Conservation (phyloP, 257 asterid species). For the Solanum chmielewskii region DNA sequence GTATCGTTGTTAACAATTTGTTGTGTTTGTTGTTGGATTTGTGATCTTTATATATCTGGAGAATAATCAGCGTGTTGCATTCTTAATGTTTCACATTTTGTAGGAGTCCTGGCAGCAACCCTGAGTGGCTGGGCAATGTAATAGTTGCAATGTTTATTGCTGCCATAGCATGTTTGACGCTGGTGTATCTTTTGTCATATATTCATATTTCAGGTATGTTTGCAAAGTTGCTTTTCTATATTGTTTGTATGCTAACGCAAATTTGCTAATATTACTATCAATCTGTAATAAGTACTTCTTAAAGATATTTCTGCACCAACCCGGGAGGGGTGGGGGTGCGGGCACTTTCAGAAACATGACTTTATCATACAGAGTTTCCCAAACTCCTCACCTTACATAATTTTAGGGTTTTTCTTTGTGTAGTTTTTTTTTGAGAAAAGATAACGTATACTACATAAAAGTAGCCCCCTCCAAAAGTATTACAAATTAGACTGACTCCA, state of each 20-base stretch:
- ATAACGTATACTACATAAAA: too few relatives aligned
- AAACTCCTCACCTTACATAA: neutral
- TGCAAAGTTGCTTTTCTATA: neutral
- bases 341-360: neutral
- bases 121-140: conserved; percentile 60
- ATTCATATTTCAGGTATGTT: conserved; percentile 79
- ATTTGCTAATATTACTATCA: neutral
- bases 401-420: neutral
- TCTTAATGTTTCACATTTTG: conserved; percentile 7
- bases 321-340: neutral
- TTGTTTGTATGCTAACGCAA: neutral
- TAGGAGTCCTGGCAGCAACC: conserved; percentile 84
- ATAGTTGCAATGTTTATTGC: conserved; percentile 54
- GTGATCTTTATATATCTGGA: neutral
- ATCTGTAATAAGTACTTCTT: neutral
- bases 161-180: conserved; percentile 56
- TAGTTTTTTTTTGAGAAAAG: neutral
- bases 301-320: neutral
- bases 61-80: neutral
- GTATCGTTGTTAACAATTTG: neutral
- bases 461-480: too few relatives aligned
- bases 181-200: conserved; percentile 80
- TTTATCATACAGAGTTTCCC: neutral
- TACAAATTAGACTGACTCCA: too few relatives aligned
- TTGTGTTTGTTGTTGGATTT: neutral